Percentiles rank a stretch among this genome's conserved stretches.
Evolutionary conservation across 805 yeast species (phyloP).

Genomic region (Kazachstania kunashirensis): DNA sequence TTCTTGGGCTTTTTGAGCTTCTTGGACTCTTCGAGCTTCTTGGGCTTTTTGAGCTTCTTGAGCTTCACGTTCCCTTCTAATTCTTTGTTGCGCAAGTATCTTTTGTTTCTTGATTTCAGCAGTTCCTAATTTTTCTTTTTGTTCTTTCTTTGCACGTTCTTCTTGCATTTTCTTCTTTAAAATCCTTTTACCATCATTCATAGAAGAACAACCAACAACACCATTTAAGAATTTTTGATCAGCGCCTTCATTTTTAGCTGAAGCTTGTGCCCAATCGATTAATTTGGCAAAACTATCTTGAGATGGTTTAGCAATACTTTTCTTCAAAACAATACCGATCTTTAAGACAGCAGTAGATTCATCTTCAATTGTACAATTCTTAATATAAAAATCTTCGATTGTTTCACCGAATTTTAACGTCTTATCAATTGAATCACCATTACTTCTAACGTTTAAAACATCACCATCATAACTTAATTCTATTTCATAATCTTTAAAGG

Average conservation of each 20-base stretch:
- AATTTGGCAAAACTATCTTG: constrained; percentile 5
- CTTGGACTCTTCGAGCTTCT: not conserved
- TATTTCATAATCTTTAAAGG: constrained; percentile 22
- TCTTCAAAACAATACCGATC: constrained; percentile 7
- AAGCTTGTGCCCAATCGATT: constrained; percentile 12
- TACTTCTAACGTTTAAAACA: constrained; percentile 15
- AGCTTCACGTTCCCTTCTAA: constrained; percentile 2
- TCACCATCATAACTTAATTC: constrained; percentile 22
- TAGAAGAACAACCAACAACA: not conserved
- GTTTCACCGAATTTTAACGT: constrained; percentile 14
- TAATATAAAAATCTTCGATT: constrained; percentile 18
- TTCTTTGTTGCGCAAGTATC: constrained; percentile 1
- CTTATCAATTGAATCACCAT: constrained; percentile 14
- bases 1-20: constrained; percentile 1
- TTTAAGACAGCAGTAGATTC: constrained; percentile 14
- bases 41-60: not conserved
- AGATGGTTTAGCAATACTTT: not conserved
- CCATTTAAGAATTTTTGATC: not conserved
- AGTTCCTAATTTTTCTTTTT: constrained; percentile 1
- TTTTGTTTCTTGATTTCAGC: not conserved
- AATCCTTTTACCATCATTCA: constrained; percentile 1
- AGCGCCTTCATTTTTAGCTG: not conserved
- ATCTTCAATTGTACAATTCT: constrained; percentile 18
- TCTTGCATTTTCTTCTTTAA: constrained; percentile 3
- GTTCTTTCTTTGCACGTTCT: constrained; percentile 5